A percentile compares a stretch with the other conserved stretches of the same genome.
phyloP scores from a whole-genome alignment of 2,329 filamentous ascomycete species.

The Neofusicoccum parvum region DNA sequence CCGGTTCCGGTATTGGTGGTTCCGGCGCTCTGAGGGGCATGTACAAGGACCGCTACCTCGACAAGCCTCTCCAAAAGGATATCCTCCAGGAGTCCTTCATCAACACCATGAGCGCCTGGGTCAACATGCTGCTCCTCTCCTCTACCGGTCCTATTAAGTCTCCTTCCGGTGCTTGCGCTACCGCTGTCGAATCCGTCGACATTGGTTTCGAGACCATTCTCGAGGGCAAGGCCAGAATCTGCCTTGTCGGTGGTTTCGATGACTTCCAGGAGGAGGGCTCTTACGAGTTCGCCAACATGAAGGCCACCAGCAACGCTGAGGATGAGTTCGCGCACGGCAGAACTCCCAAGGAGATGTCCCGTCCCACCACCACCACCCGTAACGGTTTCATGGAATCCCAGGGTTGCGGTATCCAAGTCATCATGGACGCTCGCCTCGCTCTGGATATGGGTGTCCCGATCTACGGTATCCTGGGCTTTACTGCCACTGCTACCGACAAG shows the following conservation, averaged over 20 bases:
- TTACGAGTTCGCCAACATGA: conserved; percentile 99
- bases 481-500: conserved; percentile 97
- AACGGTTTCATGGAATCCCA: conserved; percentile 99
- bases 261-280: conserved; percentile 99
- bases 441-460: conserved; percentile 99
- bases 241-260: conserved; percentile 97
- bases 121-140: conserved; percentile 97
- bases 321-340: conserved; percentile 95
- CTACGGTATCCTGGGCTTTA: conserved; percentile 90
- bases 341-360: conserved; percentile 96
- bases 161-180: conserved; percentile 95
- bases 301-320: conserved; percentile 96
- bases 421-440: conserved; percentile 96
- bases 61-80: conserved; percentile 97
- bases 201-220: conserved; percentile 98
- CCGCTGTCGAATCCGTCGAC: conserved; percentile 94
- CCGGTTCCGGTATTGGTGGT: conserved; percentile 98
- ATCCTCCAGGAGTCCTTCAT: conserved; percentile 99
- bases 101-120: conserved; percentile 99
- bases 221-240: conserved; percentile 95
- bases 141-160: conserved; percentile 99
- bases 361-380: conserved; percentile 92
- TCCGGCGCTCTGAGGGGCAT: conserved; percentile 89
- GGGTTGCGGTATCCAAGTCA: conserved; percentile 95
- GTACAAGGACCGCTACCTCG: conserved; percentile 96